A percentile compares a stretch with the other conserved stretches of the same genome.
Evolutionary conservation across 2,329 filamentous ascomycete genomes (phyloP).

Genomic region (Dryadomyces quercus-mongolicae): DNA sequence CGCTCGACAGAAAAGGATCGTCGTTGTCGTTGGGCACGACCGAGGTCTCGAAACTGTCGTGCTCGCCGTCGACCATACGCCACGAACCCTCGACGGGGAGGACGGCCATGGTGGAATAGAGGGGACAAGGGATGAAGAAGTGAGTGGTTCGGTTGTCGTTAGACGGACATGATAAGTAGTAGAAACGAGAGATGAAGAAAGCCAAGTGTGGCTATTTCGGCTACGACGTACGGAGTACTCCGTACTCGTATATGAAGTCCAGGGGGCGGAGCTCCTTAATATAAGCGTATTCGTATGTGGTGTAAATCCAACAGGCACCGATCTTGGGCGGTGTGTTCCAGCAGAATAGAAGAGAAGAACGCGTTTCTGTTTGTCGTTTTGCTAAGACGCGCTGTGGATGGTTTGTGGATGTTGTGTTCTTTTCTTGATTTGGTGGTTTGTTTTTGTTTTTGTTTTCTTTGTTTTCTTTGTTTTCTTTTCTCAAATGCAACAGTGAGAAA

Average conservation of each 20-base stretch:
- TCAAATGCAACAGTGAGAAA: too few relatives aligned
- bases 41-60: slow-evolving; percentile 48
- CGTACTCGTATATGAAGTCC: too few relatives aligned
- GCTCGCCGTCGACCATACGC: slow-evolving; percentile 48
- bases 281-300: background rate
- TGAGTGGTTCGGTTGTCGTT: background rate
- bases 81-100: slow-evolving; percentile 42
- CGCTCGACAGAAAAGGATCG: slow-evolving; percentile 21
- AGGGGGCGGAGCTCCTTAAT: background rate
- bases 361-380: background rate
- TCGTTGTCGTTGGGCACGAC: slow-evolving; percentile 32
- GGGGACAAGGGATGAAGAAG: too few relatives aligned
- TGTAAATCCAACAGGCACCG: background rate
- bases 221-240: too few relatives aligned
- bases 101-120: slow-evolving; percentile 8
- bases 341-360: too few relatives aligned
- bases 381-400: background rate
- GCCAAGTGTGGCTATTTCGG: too few relatives aligned
- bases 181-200: background rate
- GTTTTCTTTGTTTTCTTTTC: background rate
- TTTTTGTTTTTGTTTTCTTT: background rate
- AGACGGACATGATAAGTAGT: background rate
- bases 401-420: background rate
- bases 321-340: background rate
- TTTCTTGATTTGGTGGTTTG: background rate